Evolutionary conservation across 2,329 filamentous ascomycete genomes (phyloP).

Genomic region (Colletotrichum cuscutae): DNA sequence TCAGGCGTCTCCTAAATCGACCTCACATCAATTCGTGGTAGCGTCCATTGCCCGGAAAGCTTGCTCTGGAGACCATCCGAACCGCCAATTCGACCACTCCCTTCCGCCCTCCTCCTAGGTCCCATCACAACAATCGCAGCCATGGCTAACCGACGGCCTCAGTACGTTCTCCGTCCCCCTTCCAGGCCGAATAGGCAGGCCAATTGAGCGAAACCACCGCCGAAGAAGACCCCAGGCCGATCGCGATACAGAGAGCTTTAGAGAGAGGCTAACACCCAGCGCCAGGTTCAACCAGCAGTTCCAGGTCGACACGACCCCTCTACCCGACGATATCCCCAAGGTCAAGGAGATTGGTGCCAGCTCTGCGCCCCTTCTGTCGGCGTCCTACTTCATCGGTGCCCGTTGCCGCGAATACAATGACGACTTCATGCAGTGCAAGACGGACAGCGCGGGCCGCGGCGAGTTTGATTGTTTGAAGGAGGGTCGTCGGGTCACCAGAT

Average conservation of each 20-base stretch:
- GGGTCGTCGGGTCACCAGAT: conserved; percentile 94
- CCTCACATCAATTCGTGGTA: conserved; percentile 49
- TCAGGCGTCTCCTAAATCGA: conserved; percentile 51
- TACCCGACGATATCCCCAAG: conserved; percentile 90
- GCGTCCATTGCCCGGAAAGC: conserved; percentile 29
- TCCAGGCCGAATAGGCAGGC: neutral
- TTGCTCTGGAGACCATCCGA: conserved; percentile 36
- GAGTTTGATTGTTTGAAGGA: conserved; percentile 97
- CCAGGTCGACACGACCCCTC: conserved; percentile 95
- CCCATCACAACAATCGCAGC: conserved; percentile 39
- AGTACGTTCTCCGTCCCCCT: conserved; percentile 46
- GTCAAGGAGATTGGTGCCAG: conserved; percentile 94
- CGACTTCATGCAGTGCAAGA: conserved; percentile 99
- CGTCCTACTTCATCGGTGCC: conserved; percentile 96
- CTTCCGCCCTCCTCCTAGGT: conserved; percentile 12
- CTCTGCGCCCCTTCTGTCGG: conserved; percentile 91
- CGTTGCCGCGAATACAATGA: conserved; percentile 96
- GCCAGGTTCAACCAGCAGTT: conserved; percentile 93
- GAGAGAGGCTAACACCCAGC: conserved; percentile 39
- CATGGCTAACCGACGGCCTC: conserved; percentile 55
- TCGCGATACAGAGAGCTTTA: neutral
- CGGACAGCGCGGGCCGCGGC: conserved; percentile 87
- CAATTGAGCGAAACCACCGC: conserved; percentile 16
- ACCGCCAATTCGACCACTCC: conserved; percentile 35
- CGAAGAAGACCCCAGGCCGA: neutral